phyloP scores from a whole-genome alignment of 306 rosid species.

The Dalbergia oliveri region DNA sequence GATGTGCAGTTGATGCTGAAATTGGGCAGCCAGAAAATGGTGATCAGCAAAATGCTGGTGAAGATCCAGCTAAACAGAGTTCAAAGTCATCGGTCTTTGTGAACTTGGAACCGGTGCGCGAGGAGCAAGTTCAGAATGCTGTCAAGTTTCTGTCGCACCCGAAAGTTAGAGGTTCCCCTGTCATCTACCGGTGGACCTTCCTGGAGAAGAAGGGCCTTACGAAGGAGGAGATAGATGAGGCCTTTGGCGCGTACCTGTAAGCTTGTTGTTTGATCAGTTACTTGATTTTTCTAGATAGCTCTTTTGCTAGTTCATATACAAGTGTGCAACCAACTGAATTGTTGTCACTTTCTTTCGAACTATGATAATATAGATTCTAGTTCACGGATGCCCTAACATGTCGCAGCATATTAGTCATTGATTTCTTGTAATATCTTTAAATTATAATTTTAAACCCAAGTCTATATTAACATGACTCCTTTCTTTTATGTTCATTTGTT shows the following conservation, averaged over 20 bases:
- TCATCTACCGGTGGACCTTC: slow-evolving; percentile 76
- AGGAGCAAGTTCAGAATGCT: slow-evolving; percentile 92
- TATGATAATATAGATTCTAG: no score
- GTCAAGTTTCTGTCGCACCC: slow-evolving; percentile 86
- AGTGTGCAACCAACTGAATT: not conserved
- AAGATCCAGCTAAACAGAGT: slow-evolving; percentile 52
- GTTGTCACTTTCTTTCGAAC: not conserved
- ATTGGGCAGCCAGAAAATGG: slow-evolving; percentile 49
- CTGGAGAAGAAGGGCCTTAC: slow-evolving; percentile 93
- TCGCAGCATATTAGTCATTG: no score
- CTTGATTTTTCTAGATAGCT: not conserved
- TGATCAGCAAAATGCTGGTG: slow-evolving; percentile 57
- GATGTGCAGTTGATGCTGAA: slow-evolving; percentile 47
- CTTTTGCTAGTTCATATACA: not conserved
- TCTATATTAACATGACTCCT: no score
- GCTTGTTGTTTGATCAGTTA: slow-evolving; percentile 38
- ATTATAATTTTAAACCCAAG: no score
- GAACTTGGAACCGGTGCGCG: slow-evolving; percentile 80
- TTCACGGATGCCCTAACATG: no score
- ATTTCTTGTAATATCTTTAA: no score
- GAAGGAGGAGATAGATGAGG: slow-evolving; percentile 92
- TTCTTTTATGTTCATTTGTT: not conserved
- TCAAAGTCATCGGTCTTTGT: slow-evolving; percentile 69
- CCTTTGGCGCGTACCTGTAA: slow-evolving; percentile 82
- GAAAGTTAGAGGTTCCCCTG: slow-evolving; percentile 82